Conservation (phyloP, 2,329 filamentous ascomycete genomes). For the Penicillium verrucosum region DNA sequence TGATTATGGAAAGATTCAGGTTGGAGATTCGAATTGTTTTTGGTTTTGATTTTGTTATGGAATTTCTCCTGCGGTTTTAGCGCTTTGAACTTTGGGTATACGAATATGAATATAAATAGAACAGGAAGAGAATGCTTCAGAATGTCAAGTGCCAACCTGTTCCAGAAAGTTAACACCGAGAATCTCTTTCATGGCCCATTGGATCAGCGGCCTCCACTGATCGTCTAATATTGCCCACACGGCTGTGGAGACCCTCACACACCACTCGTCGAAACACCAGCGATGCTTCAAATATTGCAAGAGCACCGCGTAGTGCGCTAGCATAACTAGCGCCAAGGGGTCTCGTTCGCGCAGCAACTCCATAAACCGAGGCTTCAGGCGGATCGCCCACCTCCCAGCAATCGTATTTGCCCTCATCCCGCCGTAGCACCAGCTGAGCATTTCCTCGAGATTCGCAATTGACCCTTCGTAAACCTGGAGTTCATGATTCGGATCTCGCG, state of each 20-base stretch:
- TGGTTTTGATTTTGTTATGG: not conserved
- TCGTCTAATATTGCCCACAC: conserved; percentile 42
- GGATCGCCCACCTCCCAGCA: conserved; percentile 39
- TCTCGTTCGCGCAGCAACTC: conserved; percentile 38
- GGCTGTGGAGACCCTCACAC: conserved; percentile 63
- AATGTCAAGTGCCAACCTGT: conserved; percentile 2
- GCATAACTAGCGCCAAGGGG: conserved; percentile 52
- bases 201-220: conserved; percentile 30
- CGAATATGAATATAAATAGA: not conserved
- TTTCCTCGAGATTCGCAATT: conserved; percentile 29
- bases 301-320: conserved; percentile 60
- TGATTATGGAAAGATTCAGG: not conserved
- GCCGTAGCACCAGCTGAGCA: conserved; percentile 24
- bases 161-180: conserved; percentile 26
- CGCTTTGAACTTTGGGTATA: conserved; percentile 3
- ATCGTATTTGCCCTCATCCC: conserved; percentile 54
- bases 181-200: conserved; percentile 32
- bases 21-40: not conserved
- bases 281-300: conserved; percentile 55
- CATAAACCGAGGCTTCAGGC: conserved; percentile 32
- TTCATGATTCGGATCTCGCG: conserved; percentile 23
- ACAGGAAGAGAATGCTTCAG: not conserved
- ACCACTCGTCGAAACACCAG: conserved; percentile 69
- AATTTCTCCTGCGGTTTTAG: not conserved
- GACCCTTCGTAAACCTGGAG: conserved; percentile 21